Conservation (phyloP, 2,329 filamentous ascomycete genomes). For the Niveomyces coronatus region DNA sequence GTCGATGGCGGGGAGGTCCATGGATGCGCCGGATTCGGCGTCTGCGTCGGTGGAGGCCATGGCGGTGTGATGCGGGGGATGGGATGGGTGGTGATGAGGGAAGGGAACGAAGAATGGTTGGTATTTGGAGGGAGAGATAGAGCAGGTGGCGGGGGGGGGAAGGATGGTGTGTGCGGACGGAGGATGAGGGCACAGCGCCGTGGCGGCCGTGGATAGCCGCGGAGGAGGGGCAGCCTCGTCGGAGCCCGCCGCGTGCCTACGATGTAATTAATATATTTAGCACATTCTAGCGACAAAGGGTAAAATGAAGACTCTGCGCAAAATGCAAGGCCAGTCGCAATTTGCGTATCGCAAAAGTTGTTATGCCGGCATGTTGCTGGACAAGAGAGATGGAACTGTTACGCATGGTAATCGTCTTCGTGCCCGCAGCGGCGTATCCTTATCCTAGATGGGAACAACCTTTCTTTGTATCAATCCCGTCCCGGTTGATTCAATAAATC, state of each 20-base stretch:
- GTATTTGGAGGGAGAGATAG: neutral
- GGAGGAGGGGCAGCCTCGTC: neutral
- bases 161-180: neutral
- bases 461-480: no score
- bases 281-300: neutral
- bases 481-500: no score
- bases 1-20: slow-evolving; percentile 51
- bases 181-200: neutral
- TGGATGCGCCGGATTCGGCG: slow-evolving; percentile 22
- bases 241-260: slow-evolving; percentile 2
- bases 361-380: no score
- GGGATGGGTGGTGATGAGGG: neutral
- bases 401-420: no score
- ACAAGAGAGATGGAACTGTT: no score
- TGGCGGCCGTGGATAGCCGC: neutral
- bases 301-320: no score
- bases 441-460: no score
- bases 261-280: neutral
- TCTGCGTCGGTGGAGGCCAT: neutral
- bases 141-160: neutral
- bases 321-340: no score
- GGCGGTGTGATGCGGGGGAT: neutral
- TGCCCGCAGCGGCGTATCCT: no score
- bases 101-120: no score
- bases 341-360: no score